Conservation (phyloP, 371 early-diverging fungal species). For the Actinomortierella ambigua region DNA sequence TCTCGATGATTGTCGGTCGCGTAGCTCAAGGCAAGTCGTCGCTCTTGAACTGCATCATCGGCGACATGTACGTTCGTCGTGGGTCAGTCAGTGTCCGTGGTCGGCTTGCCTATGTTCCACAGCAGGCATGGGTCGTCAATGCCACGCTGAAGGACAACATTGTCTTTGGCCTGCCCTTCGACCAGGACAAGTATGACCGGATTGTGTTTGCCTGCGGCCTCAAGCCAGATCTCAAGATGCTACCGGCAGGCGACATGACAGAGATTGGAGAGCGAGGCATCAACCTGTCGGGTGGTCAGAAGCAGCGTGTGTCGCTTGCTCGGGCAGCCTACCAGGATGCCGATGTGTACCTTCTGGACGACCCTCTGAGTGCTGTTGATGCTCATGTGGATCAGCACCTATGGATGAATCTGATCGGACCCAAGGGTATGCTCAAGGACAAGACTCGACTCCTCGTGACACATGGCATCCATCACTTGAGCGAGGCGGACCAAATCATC, state of each 20-base stretch:
- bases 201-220: slow-evolving; percentile 52
- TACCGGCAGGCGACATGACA: slow-evolving; percentile 72
- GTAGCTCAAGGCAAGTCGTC: slow-evolving; percentile 42
- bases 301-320: slow-evolving; percentile 62
- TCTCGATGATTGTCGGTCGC: slow-evolving; percentile 33
- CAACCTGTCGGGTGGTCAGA: slow-evolving; percentile 69
- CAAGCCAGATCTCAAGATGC: slow-evolving; percentile 62
- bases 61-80: slow-evolving; percentile 39
- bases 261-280: slow-evolving; percentile 78
- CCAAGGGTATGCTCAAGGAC: slow-evolving; percentile 57
- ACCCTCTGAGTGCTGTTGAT: slow-evolving; percentile 63
- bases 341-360: slow-evolving; percentile 60
- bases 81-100: slow-evolving; percentile 39
- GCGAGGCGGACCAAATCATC: slow-evolving; percentile 50
- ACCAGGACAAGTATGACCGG: slow-evolving; percentile 47
- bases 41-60: slow-evolving; percentile 25
- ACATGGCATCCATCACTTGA: slow-evolving; percentile 38
- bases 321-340: slow-evolving; percentile 62
- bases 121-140: slow-evolving; percentile 67
- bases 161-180: slow-evolving; percentile 57
- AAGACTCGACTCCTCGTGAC: slow-evolving; percentile 52
- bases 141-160: slow-evolving; percentile 66
- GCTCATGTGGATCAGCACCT: slow-evolving; percentile 16
- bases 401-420: slow-evolving; percentile 46
- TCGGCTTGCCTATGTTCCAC: slow-evolving; percentile 54